phyloP scores from a whole-genome alignment of 164 flowering plant species.

The Amborella trichopoda region DNA sequence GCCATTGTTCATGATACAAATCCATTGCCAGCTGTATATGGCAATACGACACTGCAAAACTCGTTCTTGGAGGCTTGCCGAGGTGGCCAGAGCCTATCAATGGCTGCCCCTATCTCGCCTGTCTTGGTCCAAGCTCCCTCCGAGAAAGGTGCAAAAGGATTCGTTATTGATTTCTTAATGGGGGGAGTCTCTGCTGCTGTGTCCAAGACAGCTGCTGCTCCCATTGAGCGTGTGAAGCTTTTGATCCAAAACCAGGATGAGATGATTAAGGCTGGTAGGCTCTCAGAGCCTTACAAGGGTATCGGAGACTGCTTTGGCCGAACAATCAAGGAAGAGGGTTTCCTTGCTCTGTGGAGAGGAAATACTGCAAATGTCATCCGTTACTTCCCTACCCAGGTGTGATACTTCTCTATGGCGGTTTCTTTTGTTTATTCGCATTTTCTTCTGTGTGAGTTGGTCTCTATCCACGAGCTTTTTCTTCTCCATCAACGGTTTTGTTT shows the following conservation, averaged over 20 bases:
- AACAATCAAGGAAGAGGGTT: constrained; percentile 45
- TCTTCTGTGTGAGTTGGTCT: no score
- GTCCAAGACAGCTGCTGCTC: constrained; percentile 52
- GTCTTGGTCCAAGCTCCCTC: constrained; percentile 31
- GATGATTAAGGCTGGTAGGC: constrained; percentile 39
- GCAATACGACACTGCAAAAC: constrained; percentile 26
- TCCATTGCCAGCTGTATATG: constrained; percentile 13
- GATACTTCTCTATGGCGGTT: no score
- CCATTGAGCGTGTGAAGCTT: constrained; percentile 51
- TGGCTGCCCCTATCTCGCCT: constrained; percentile 19
- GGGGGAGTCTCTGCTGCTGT: constrained; percentile 55
- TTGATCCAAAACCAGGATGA: constrained; percentile 51
- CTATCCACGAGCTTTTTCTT: no score
- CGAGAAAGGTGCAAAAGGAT: constrained; percentile 25
- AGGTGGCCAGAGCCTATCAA: constrained; percentile 3
- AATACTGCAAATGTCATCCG: constrained; percentile 46
- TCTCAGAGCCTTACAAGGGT: constrained; percentile 46
- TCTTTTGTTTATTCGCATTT: no score
- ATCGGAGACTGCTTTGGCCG: constrained; percentile 41
- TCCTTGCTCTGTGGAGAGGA: constrained; percentile 46
- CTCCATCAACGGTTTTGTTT: no score
- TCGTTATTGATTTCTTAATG: constrained; percentile 39
- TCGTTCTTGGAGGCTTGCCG: constrained; percentile 12
- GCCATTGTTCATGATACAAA: background rate
- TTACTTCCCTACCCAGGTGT: constrained; percentile 58